These are phyloP conservation scores for Hibiscus mutabilis DNA, from an alignment of 345 rosid genomes.

Conservation along the genomic window DNA sequence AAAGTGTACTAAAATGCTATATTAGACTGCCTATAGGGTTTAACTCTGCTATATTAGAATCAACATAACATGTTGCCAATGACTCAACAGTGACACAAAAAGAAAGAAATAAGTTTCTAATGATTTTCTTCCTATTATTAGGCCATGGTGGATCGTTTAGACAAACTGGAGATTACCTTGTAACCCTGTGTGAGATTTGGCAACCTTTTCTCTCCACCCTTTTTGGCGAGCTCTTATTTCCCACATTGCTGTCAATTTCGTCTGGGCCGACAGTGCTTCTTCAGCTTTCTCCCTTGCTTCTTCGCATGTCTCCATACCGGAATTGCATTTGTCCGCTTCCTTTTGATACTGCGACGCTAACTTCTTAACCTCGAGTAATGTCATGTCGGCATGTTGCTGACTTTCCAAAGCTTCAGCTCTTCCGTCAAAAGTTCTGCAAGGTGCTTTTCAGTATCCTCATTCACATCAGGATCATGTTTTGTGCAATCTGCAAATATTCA, in stretches of 20 bases:
- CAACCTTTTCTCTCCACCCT: constrained; percentile 73
- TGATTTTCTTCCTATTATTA: neutral
- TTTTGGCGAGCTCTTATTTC: constrained; percentile 74
- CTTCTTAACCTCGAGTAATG: constrained; percentile 92
- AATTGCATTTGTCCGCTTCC: constrained; percentile 95
- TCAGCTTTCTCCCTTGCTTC: constrained; percentile 90
- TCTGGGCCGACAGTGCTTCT: constrained; percentile 57
- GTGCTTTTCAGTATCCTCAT: constrained; percentile 80
- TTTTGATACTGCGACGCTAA: constrained; percentile 82
- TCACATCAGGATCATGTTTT: constrained; percentile 75
- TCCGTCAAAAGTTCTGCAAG: constrained; percentile 66
- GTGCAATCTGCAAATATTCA: constrained; percentile 54
- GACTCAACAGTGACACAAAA: neutral
- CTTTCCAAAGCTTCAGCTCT: constrained; percentile 77
- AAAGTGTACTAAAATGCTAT: neutral
- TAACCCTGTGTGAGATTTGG: constrained; percentile 35
- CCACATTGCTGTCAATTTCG: constrained; percentile 69
- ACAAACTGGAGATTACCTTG: constrained; percentile 45
- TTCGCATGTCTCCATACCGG: constrained; percentile 97
- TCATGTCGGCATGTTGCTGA: constrained; percentile 64
- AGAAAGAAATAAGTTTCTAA: neutral
- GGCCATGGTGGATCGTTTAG: constrained; percentile 10
- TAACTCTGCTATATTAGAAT: neutral
- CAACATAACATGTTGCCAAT: neutral
- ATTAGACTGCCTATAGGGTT: neutral